These are phyloP conservation scores for Scedosporium aurantiacum DNA, from an alignment of 2,329 filamentous ascomycete species.

Conservation along the genomic window DNA sequence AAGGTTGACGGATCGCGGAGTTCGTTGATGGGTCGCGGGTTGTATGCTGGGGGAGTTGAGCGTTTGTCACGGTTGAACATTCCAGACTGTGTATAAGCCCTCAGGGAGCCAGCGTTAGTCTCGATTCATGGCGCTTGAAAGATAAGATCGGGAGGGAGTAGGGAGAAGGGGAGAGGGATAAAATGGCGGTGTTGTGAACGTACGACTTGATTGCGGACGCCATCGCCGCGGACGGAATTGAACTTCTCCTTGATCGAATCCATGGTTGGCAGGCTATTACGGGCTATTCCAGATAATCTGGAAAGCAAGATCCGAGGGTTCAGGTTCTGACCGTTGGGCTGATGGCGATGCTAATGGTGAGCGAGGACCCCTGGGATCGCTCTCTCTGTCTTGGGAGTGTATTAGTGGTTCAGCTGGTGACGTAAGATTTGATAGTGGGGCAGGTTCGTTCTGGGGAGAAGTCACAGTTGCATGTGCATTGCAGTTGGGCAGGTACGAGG, in stretches of 20 bases:
- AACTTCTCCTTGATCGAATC: slow-evolving; percentile 6
- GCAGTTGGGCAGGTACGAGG: background rate
- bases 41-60: slow-evolving; percentile 19
- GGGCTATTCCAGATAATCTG: background rate
- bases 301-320: background rate
- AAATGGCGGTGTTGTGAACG: background rate
- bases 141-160: background rate
- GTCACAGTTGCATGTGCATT: background rate
- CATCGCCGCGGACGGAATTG: slow-evolving; percentile 1
- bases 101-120: background rate
- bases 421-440: background rate
- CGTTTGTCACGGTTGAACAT: slow-evolving; percentile 10
- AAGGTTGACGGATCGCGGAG: slow-evolving; percentile 70
- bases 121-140: background rate
- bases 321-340: background rate
- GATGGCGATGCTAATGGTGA: background rate
- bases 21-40: slow-evolving; percentile 51
- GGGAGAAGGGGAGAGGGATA: background rate
- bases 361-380: background rate
- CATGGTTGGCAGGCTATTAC: background rate
- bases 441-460: background rate
- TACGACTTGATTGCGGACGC: slow-evolving; percentile 1
- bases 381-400: background rate
- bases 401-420: background rate
- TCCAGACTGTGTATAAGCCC: background rate